phyloP scores from a whole-genome alignment of 192 early-diverging fungal species.

The Glomus cerebriforme region DNA sequence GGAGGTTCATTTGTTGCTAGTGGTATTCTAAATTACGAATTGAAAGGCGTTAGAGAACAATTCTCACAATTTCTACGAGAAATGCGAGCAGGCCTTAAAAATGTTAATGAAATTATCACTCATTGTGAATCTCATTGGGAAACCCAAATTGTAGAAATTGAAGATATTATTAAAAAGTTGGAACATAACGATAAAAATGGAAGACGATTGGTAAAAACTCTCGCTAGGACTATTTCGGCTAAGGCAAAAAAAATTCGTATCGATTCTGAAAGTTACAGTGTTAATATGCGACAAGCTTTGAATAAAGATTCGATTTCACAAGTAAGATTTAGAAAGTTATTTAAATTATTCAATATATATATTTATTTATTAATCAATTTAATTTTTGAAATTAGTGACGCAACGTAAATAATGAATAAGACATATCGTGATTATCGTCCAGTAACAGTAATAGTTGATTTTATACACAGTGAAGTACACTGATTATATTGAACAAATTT shows the following conservation, averaged over 20 bases:
- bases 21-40: background rate
- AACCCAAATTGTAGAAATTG: background rate
- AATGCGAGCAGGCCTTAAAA: background rate
- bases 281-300: no score
- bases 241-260: background rate
- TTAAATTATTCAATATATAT: no score
- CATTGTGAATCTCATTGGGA: background rate
- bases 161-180: background rate
- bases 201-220: background rate
- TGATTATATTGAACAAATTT: no score
- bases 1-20: background rate
- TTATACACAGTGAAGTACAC: no score
- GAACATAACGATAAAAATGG: no score
- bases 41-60: background rate
- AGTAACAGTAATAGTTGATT: no score
- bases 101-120: background rate
- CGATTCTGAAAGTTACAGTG: background rate
- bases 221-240: background rate
- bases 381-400: no score
- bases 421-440: no score
- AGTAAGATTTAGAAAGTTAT: no score
- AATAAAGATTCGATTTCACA: no score
- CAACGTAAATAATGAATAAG: no score
- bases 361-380: no score
- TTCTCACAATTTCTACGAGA: background rate